These are phyloP conservation scores for Blastobotrys parvus DNA, from an alignment of 805 yeast genomes.

Conservation along the genomic window DNA sequence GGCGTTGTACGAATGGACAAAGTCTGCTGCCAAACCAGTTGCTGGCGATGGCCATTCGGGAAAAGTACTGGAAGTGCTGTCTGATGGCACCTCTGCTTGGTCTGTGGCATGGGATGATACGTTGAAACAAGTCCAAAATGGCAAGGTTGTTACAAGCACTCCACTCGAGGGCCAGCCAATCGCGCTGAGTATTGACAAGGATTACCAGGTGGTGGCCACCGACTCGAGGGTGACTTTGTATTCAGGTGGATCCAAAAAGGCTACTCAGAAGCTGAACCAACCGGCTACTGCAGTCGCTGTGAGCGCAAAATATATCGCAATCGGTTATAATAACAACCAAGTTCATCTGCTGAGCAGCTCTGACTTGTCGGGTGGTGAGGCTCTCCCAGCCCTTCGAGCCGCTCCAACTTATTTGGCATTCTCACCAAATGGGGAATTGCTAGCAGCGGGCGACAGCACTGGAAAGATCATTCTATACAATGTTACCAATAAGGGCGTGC, in stretches of 20 bases:
- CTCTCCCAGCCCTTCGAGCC: constrained; percentile 46
- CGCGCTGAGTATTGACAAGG: constrained; percentile 33
- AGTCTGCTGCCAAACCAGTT: constrained; percentile 17
- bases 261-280: not conserved
- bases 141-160: constrained; percentile 27
- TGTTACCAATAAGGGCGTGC: constrained; percentile 41
- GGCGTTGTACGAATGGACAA: constrained; percentile 51
- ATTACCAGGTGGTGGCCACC: constrained; percentile 30
- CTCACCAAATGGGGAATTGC: constrained; percentile 57
- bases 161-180: constrained; percentile 43
- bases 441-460: constrained; percentile 79
- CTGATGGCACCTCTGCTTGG: constrained; percentile 13
- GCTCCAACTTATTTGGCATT: constrained; percentile 55
- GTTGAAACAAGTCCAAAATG: constrained; percentile 35
- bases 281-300: not conserved
- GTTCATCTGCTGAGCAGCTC: constrained; percentile 33
- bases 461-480: constrained; percentile 81
- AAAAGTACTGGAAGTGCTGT: constrained; percentile 21
- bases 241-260: not conserved
- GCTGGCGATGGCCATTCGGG: not conserved
- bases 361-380: constrained; percentile 38
- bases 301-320: not conserved
- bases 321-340: constrained; percentile 2
- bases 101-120: constrained; percentile 91
- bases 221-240: not conserved